Percentiles rank a stretch among this genome's conserved stretches.
Evolutionary conservation across 352 stramenopile genomes (phyloP).

Genomic region (Globisporangium abappressorium): DNA sequence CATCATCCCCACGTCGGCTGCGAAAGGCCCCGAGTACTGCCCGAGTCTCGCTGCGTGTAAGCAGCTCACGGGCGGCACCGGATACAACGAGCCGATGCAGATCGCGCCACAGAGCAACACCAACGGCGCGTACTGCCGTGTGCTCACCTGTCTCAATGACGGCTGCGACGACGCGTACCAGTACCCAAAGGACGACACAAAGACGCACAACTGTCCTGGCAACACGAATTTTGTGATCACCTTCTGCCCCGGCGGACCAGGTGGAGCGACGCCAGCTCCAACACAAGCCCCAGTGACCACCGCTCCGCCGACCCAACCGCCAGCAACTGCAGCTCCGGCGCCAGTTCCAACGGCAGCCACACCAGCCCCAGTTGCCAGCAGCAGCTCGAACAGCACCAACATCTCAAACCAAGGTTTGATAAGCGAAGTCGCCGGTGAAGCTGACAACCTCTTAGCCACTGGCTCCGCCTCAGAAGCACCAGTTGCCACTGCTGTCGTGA

Average conservation of each 20-base stretch:
- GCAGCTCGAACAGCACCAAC: conserved; percentile 1
- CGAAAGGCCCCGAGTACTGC: conserved; percentile 31
- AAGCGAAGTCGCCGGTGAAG: not conserved
- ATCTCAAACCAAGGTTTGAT: not conserved
- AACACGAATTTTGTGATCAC: conserved; percentile 29
- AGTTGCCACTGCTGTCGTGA: not conserved
- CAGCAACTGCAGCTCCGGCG: conserved; percentile 1
- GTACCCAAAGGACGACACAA: conserved; percentile 45
- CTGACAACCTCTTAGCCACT: not conserved
- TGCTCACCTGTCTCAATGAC: conserved; percentile 33
- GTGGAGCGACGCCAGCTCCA: conserved; percentile 18
- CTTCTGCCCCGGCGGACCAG: conserved; percentile 36
- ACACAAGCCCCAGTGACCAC: conserved; percentile 15
- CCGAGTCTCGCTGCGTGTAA: conserved; percentile 37
- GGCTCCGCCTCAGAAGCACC: not conserved
- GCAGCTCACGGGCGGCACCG: conserved; percentile 30
- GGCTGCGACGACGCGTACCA: conserved; percentile 61
- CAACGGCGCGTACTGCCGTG: conserved; percentile 30
- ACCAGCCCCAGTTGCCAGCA: conserved; percentile 5
- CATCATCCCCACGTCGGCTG: conserved; percentile 39
- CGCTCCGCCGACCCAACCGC: conserved; percentile 11
- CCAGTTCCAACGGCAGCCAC: conserved; percentile 7
- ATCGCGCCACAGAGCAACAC: conserved; percentile 34
- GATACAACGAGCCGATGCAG: conserved; percentile 51
- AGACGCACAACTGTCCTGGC: conserved; percentile 39